Conservation (phyloP, 768 basidiomycete species). For the Naganishia antarctica region DNA sequence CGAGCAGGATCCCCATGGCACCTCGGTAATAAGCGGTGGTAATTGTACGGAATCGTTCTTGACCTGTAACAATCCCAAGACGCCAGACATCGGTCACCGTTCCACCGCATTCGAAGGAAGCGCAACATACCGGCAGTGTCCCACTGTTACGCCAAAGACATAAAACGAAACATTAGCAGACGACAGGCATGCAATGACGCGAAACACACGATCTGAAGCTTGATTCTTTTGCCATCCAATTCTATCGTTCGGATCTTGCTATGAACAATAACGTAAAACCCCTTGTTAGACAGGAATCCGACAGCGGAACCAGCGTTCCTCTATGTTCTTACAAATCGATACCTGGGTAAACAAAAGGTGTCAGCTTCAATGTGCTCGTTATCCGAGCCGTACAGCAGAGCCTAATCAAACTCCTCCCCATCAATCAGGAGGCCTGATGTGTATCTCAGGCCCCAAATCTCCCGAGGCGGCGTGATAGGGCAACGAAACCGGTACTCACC, state of each 20-base stretch:
- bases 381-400: neutral
- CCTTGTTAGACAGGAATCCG: neutral
- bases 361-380: neutral
- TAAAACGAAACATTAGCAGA: neutral
- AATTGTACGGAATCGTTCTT: conserved; percentile 98
- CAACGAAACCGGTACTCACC: conserved; percentile 53
- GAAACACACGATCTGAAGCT: conserved; percentile 86
- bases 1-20: conserved; percentile 95
- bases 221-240: conserved; percentile 94
- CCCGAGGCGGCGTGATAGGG: neutral
- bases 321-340: conserved; percentile 23
- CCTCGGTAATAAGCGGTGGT: conserved; percentile 99
- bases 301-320: neutral
- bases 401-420: too few relatives aligned
- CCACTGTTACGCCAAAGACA: conserved; percentile 60
- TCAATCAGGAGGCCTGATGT: too few relatives aligned
- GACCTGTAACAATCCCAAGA: conserved; percentile 54
- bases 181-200: neutral
- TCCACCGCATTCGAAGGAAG: neutral
- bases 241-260: conserved; percentile 87
- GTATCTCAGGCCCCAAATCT: too few relatives aligned
- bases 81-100: neutral
- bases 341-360: neutral
- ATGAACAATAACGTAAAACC: neutral
- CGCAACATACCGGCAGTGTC: conserved; percentile 72